Evolutionary conservation across 192 early-diverging fungal genomes (phyloP).

Genomic region (Coemansia guatemalensis): DNA sequence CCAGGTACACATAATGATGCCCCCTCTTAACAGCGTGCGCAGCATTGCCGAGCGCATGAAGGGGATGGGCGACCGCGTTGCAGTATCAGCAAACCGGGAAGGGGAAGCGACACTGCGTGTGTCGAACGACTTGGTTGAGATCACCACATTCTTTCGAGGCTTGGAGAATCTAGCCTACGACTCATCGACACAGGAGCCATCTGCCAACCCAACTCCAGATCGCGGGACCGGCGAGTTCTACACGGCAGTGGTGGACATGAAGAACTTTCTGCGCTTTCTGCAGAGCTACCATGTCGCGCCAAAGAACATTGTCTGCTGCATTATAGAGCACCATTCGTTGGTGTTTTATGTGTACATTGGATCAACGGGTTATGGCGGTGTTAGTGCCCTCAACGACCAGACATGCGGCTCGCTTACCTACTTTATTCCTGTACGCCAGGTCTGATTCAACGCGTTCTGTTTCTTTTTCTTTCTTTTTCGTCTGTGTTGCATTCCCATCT

Average conservation of each 20-base stretch:
- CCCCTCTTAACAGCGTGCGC: slow-evolving; percentile 63
- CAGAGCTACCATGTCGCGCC: slow-evolving; percentile 77
- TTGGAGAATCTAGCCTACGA: slow-evolving; percentile 63
- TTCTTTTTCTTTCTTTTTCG: slow-evolving; percentile 7
- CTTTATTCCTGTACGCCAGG: slow-evolving; percentile 46
- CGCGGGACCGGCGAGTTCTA: slow-evolving; percentile 56
- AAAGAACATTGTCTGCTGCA: slow-evolving; percentile 70
- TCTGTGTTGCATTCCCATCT: slow-evolving; percentile 1
- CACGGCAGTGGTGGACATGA: slow-evolving; percentile 64
- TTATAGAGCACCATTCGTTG: slow-evolving; percentile 50
- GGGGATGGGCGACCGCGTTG: slow-evolving; percentile 58
- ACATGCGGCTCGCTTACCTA: slow-evolving; percentile 51
- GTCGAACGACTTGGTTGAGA: slow-evolving; percentile 59
- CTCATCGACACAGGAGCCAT: slow-evolving; percentile 34
- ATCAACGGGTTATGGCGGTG: slow-evolving; percentile 30
- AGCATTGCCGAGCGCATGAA: slow-evolving; percentile 69
- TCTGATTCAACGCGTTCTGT: slow-evolving; percentile 9
- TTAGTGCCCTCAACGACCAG: slow-evolving; percentile 31
- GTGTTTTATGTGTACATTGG: slow-evolving; percentile 56
- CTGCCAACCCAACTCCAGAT: slow-evolving; percentile 29
- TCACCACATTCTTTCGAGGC: slow-evolving; percentile 60
- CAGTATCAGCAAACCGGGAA: slow-evolving; percentile 67
- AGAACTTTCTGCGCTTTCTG: slow-evolving; percentile 76
- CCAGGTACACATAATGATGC: slow-evolving; percentile 77
- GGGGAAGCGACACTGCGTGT: slow-evolving; percentile 65